Evolutionary conservation across 2,329 filamentous ascomycete species (phyloP).

Genomic region (Sarocladium kiliense): DNA sequence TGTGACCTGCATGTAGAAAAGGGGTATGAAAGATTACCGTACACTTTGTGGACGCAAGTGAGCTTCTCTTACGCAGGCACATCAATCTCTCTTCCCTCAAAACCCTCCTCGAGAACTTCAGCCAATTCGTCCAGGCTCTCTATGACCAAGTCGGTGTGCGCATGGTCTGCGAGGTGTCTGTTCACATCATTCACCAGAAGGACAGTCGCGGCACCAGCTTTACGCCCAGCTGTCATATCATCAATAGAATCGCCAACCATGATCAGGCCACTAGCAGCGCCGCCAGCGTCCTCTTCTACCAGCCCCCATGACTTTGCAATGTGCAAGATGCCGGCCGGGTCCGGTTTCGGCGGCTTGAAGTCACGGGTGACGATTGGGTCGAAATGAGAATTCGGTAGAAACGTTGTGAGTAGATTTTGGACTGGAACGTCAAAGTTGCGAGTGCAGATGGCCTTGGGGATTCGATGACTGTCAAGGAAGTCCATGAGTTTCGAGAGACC

Average conservation of each 20-base stretch:
- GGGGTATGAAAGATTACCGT: too few species aligned
- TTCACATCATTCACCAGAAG: slow-evolving; percentile 83
- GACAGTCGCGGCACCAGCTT: slow-evolving; percentile 86
- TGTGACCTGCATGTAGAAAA: too few species aligned
- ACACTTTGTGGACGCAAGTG: too few species aligned
- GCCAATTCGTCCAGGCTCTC: slow-evolving; percentile 70
- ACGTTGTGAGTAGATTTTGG: slow-evolving; percentile 66
- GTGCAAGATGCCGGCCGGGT: slow-evolving; percentile 81
- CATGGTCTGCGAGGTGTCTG: slow-evolving; percentile 59
- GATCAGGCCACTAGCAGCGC: slow-evolving; percentile 46
- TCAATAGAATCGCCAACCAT: slow-evolving; percentile 81
- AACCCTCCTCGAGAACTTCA: slow-evolving; percentile 68
- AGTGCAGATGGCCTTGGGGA: slow-evolving; percentile 85
- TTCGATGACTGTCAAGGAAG: slow-evolving; percentile 62
- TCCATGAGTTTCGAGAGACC: slow-evolving; percentile 75
- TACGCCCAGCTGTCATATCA: slow-evolving; percentile 83
- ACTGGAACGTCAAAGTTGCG: slow-evolving; percentile 87
- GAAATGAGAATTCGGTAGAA: slow-evolving; percentile 65
- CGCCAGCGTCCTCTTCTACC: slow-evolving; percentile 14
- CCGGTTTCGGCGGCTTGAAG: slow-evolving; percentile 78
- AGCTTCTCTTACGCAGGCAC: neutral
- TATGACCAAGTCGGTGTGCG: slow-evolving; percentile 73
- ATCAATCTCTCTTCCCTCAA: slow-evolving; percentile 45
- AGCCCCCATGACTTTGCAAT: slow-evolving; percentile 76
- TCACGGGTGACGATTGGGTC: slow-evolving; percentile 78